Percentiles rank a stretch among this genome's conserved stretches.
Evolutionary conservation across 1,284 basidiomycete genomes (phyloP).

Genomic region (Malassezia yamatoensis): DNA sequence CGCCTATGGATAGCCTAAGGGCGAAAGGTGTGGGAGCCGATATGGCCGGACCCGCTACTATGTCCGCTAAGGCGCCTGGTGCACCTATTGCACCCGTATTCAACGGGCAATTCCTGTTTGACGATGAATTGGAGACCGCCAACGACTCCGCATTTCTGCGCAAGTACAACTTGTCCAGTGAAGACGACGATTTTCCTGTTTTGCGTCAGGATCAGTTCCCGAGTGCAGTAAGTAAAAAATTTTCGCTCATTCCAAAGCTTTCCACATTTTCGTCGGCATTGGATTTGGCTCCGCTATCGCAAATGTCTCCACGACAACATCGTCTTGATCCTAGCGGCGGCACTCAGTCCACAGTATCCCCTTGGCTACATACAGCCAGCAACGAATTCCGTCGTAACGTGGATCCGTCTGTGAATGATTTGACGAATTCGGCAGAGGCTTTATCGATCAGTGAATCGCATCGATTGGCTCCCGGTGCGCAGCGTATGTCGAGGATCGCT

Average conservation of each 20-base stretch:
- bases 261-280: conserved; percentile 83
- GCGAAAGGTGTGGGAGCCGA: background rate
- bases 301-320: conserved; percentile 60
- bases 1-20: background rate
- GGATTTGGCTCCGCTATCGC: conserved; percentile 78
- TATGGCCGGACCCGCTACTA: background rate
- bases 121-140: conserved; percentile 40
- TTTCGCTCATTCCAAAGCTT: conserved; percentile 49
- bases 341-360: conserved; percentile 48
- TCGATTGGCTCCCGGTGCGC: background rate
- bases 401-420: background rate
- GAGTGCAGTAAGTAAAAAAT: conserved; percentile 56
- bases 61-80: background rate
- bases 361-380: conserved; percentile 12
- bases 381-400: background rate
- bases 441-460: background rate
- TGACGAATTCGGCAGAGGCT: background rate
- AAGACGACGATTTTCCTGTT: conserved; percentile 57
- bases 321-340: background rate
- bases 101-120: conserved; percentile 42
- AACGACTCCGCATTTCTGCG: conserved; percentile 46
- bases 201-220: conserved; percentile 51
- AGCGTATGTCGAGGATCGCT: background rate
- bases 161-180: conserved; percentile 44
- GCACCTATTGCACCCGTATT: conserved; percentile 18